Base-by-base conservation (phyloP, 306 rosid species). In the Parietaria judaica region DNA sequence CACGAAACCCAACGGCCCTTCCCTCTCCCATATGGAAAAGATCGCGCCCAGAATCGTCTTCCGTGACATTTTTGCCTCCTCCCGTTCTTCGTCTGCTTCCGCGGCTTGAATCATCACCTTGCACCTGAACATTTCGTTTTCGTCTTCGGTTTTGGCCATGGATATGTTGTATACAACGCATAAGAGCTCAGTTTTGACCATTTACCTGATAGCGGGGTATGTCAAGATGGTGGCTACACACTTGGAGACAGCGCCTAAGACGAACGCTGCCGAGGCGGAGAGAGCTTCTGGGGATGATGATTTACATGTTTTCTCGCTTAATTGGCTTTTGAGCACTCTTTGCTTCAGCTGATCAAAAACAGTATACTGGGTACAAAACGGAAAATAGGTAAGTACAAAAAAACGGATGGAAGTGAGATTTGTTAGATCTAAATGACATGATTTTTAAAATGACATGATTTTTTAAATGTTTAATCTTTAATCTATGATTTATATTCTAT, bases 161-260 rank as follows among this genome's bases (percentile, higher is more conserved):
- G 9, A 41, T 41, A 41, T 8, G 3, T 8, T 3, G 45, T 8
- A 41, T 41, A 41, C 45, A 41, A 23, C 31, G 53, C 10, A 10
- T 4, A n/a, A 49, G 52, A 3, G 4, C 53, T 49, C 4, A 10
- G 10, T 10, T 68, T 65, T 49, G 66, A 71, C n/a, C 23, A 61
- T 68, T 60, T 62, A 91, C 98, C 96, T 91, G 86, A 91, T 85
- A 50, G 98, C 96, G 15, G 98, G 98, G 89, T 91, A 91, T 58
- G 98, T 91, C 78, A 91, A 69, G 84, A 85, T 67, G 13, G 98
- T 83, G 14, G 98, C 96, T 5, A 81, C 85, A 66, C 98, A 88
- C 78, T 91, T 91, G 60, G 98, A 83, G 73, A 86, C 79, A 35
- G 98, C 98, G 63, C 96, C 98, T 36, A 91, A 72, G 61, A 82